These are phyloP conservation scores for Pontederia crassipes DNA, from an alignment of 176 grass and related monocot genomes.

Conservation along the genomic window DNA sequence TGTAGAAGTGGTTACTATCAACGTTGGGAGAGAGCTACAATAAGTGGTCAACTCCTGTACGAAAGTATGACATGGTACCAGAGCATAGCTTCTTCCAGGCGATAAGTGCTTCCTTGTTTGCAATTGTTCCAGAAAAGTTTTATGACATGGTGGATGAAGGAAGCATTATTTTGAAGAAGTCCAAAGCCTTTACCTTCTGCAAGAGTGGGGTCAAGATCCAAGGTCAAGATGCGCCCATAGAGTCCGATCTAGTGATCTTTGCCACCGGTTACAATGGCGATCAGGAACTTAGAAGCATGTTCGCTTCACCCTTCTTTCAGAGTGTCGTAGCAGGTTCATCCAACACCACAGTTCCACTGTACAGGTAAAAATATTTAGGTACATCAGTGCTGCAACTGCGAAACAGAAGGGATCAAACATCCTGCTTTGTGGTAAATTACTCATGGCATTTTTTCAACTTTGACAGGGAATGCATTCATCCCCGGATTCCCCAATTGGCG, in stretches of 20 bases:
- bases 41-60: conserved; percentile 28
- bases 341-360: conserved; percentile 37
- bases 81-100: conserved; percentile 38
- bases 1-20: conserved; percentile 32
- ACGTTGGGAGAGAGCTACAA: conserved; percentile 53
- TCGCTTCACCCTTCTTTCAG: conserved; percentile 45
- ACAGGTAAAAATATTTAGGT: conserved; percentile 33
- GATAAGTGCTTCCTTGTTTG: conserved; percentile 25
- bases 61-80: conserved; percentile 43
- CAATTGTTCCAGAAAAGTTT: conserved; percentile 31
- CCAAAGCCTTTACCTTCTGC: conserved; percentile 39
- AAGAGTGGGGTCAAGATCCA: conserved; percentile 41
- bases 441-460: neutral
- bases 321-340: conserved; percentile 52
- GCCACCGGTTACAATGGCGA: conserved; percentile 10
- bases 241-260: conserved; percentile 53
- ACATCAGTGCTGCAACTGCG: neutral
- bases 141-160: conserved; percentile 49
- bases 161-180: conserved; percentile 47
- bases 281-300: neutral
- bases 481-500: conserved; percentile 5
- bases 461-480: conserved; percentile 16
- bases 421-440: neutral
- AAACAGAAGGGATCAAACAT: neutral
- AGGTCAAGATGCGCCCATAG: conserved; percentile 20